Conservation (phyloP, 257 asterid species). For the Solanum pennellii region DNA sequence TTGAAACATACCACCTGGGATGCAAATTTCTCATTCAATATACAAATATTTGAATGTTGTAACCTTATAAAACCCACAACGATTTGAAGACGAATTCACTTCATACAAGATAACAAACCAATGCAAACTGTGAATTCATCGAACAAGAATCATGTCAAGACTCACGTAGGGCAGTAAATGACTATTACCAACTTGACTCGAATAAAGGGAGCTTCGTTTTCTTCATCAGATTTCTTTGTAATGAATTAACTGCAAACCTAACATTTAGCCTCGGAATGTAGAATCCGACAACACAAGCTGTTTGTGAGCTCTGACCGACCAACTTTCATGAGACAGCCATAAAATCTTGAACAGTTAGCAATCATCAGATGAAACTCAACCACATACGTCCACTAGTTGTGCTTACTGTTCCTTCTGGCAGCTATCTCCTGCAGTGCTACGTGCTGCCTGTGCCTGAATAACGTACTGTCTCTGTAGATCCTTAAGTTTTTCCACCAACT, state of each 20-base stretch:
- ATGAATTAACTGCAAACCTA: neutral
- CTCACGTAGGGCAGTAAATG: neutral
- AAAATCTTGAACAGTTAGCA: neutral
- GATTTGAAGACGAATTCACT: neutral
- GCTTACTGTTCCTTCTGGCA: conserved; percentile 33
- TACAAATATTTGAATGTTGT: neutral
- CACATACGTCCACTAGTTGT: neutral
- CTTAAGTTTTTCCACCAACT: conserved; percentile 61
- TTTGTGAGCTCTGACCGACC: neutral
- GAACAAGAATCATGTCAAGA: neutral
- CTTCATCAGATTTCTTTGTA: neutral
- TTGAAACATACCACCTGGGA: neutral
- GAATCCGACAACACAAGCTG: conserved; percentile 11
- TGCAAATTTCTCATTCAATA: neutral
- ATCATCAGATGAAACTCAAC: neutral
- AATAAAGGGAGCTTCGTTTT: neutral
- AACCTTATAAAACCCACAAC: neutral
- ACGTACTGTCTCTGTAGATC: conserved; percentile 45
- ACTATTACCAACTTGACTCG: neutral
- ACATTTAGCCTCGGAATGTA: neutral
- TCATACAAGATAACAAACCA: neutral
- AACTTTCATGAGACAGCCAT: neutral
- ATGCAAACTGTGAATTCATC: neutral
- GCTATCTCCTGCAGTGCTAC: conserved; percentile 30
- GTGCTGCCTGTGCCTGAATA: conserved; percentile 48